Percentiles rank a stretch among this genome's conserved stretches.
Conservation (phyloP, 2,329 filamentous ascomycete genomes). For the Xylariomycetidae sp. region DNA sequence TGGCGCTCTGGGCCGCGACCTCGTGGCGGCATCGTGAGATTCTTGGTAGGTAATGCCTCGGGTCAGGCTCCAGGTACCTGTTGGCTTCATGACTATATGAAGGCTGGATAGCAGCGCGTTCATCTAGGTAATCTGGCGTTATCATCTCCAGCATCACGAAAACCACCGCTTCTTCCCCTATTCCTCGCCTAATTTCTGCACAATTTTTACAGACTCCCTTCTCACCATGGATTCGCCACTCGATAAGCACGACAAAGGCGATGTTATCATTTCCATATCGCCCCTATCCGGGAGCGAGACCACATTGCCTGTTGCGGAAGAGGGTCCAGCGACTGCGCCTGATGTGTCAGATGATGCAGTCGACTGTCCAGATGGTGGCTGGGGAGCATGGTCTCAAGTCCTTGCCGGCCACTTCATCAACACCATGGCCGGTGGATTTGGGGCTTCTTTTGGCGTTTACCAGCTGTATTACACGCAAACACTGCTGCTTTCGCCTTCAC, state of each 20-base stretch:
- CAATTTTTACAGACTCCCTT: neutral
- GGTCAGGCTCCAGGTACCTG: neutral
- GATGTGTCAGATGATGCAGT: neutral
- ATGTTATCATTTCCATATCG: neutral
- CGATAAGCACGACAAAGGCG: neutral
- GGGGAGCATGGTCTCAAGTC: slow-evolving; percentile 45
- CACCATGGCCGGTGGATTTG: slow-evolving; percentile 44
- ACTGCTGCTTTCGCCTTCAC: slow-evolving; percentile 25
- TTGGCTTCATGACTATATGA: slow-evolving; percentile 1
- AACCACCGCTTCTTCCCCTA: neutral
- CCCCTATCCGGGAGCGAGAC: neutral
- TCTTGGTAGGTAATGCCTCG: neutral
- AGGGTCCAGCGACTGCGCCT: neutral
- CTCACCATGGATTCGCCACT: neutral
- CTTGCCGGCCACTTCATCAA: slow-evolving; percentile 39
- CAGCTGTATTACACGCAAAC: slow-evolving; percentile 36
- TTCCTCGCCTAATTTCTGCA: neutral
- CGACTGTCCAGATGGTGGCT: slow-evolving; percentile 38
- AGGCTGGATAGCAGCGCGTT: neutral
- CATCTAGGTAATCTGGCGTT: neutral
- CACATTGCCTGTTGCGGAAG: neutral
- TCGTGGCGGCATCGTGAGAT: neutral
- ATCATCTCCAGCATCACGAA: neutral
- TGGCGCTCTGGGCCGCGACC: neutral
- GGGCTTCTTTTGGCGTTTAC: slow-evolving; percentile 42